A percentile compares a stretch with the other conserved stretches of the same genome.
These are phyloP conservation scores for Aspergillus haitiensis DNA, from an alignment of 495 filamentous ascomycete species.

Conservation along the genomic window DNA sequence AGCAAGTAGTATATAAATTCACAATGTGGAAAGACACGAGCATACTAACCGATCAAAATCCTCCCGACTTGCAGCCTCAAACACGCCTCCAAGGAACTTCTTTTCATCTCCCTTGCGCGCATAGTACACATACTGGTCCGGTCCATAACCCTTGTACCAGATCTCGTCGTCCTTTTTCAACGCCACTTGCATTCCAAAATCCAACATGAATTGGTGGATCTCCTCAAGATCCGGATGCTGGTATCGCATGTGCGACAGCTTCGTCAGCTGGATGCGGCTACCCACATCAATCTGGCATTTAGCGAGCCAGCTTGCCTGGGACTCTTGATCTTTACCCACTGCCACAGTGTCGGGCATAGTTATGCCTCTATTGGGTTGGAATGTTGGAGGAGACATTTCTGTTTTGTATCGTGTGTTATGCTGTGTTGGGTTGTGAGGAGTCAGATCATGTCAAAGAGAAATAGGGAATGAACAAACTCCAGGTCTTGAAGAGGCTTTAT, in stretches of 20 bases:
- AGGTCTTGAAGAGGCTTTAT: too few species aligned
- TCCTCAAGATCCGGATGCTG: slow-evolving; percentile 48
- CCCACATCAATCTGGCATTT: slow-evolving; percentile 34
- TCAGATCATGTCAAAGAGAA: too few species aligned
- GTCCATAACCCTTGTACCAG: slow-evolving; percentile 60
- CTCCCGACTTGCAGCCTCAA: background rate
- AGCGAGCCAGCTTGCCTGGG: slow-evolving; percentile 36
- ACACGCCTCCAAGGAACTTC: slow-evolving; percentile 53
- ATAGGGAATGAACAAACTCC: too few species aligned
- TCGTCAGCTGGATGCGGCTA: slow-evolving; percentile 41
- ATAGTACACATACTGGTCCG: slow-evolving; percentile 57
- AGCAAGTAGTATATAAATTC: too few species aligned
- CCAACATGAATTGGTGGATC: slow-evolving; percentile 46
- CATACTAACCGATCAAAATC: slow-evolving; percentile 3
- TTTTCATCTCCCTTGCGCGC: slow-evolving; percentile 42
- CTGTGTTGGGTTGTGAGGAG: background rate
- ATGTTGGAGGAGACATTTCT: slow-evolving; percentile 13
- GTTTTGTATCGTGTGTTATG: background rate
- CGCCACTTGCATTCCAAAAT: slow-evolving; percentile 57
- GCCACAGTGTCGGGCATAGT: slow-evolving; percentile 41
- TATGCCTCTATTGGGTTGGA: slow-evolving; percentile 32
- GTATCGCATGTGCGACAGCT: slow-evolving; percentile 51
- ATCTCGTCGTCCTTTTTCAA: slow-evolving; percentile 47
- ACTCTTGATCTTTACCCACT: slow-evolving; percentile 33
- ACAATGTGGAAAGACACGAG: background rate